Base-by-base conservation (phyloP, 495 filamentous ascomycete species). In the Bacidia gigantensis region DNA sequence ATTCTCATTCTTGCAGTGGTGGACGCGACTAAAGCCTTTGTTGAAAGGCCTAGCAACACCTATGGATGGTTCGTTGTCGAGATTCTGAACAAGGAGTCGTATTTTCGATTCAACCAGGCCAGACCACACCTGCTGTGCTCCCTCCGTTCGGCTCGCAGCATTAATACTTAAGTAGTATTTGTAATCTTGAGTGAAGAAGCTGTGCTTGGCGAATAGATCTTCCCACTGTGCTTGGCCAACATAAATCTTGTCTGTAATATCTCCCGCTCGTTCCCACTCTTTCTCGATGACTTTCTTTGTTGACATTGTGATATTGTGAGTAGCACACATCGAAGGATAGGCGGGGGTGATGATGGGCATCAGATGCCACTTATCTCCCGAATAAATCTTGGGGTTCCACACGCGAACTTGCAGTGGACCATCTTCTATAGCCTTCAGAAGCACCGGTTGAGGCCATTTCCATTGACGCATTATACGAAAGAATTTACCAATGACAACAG, bases 311-410 rank as follows among this genome's bases (percentile, higher is more conserved):
- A 98, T 79, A 61, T 95, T 97, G 70, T 95, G 89, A 0, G 90
- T 95, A 2, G 93, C 82, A 61, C 90, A 96, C 87, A 95, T 95
- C 43, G 85, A 89, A 12, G 89, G 92, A 67, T 94, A 96, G 2
- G 93, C 87, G 1, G 92, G 92, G 3, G 86, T 98, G 61, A 98
- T 95, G 60, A 98, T 86, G 45, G 92, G 92, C 92, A 98, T 98
- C 14, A 92, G 67, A 65, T 96, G 90, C 55, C 76, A 82, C 35
- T 77, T 73, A 62, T 97, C 92, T 45, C 76, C 76, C 54, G 79
- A 76, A 60, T 94, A 93, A 35, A 93, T 72, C 76, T 82, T 82
- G 42, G 92, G 93, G 59, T 98, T 97, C 93, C 93, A 98, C 53
- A 95, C 81, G 58, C 84, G 80, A 42, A 89, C 82, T 51, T 85